phyloP scores from a whole-genome alignment of 2,329 filamentous ascomycete species.

The Simplicillium aogashimaense region DNA sequence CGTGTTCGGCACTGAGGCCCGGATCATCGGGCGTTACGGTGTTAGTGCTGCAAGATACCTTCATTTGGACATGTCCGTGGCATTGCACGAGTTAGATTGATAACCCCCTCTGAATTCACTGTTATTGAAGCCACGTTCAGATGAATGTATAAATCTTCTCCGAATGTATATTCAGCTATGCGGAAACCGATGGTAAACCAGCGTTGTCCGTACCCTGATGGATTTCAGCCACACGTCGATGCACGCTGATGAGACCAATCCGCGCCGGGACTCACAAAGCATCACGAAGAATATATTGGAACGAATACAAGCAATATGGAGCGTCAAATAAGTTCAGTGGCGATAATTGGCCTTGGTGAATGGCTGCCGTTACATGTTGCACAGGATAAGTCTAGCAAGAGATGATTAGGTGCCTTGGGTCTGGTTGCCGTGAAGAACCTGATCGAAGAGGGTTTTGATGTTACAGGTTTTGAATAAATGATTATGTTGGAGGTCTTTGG shows the following conservation, averaged over 20 bases:
- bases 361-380: background rate
- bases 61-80: too few relatives aligned
- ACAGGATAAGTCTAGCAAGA: too few relatives aligned
- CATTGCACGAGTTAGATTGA: too few relatives aligned
- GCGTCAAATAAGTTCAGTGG: background rate
- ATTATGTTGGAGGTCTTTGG: constrained; percentile 32
- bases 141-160: too few relatives aligned
- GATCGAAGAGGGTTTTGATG: constrained; percentile 32
- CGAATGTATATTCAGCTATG: background rate
- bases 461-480: constrained; percentile 30
- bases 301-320: background rate
- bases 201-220: background rate
- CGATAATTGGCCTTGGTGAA: background rate
- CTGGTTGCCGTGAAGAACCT: constrained; percentile 30
- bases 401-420: constrained; percentile 20
- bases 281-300: background rate
- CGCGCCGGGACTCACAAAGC: background rate
- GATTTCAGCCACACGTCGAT: background rate
- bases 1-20: too few relatives aligned
- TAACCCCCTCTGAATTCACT: too few relatives aligned
- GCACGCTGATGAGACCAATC: background rate
- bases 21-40: too few relatives aligned
- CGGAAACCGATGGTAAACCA: background rate
- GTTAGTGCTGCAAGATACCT: too few relatives aligned
- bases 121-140: too few relatives aligned